A percentile compares a stretch with the other conserved stretches of the same genome.
phyloP scores from a whole-genome alignment of 345 rosid genomes.

The Lenwebbia sp. region DNA sequence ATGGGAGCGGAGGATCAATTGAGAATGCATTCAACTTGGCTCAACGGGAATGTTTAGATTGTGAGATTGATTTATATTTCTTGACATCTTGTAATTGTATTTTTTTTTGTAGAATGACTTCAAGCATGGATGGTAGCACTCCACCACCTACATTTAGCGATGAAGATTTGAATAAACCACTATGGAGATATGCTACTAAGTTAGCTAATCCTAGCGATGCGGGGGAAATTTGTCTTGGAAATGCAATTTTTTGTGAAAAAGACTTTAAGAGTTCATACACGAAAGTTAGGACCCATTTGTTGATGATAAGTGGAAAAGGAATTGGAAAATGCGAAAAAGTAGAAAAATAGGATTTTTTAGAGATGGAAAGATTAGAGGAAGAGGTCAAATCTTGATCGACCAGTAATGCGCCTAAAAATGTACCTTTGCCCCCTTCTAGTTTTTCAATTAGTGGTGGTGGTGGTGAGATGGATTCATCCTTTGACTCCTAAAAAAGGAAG shows the following conservation, averaged over 20 bases:
- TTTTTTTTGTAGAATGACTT: too few species aligned
- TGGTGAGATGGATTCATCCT: background rate
- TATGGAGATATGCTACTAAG: background rate
- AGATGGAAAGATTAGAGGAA: background rate
- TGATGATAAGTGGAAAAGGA: background rate
- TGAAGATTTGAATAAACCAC: background rate
- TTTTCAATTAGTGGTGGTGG: background rate
- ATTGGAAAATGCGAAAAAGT: background rate
- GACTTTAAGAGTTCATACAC: background rate
- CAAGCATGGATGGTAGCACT: too few species aligned
- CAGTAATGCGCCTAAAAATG: background rate
- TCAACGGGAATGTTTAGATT: background rate
- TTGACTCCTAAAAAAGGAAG: background rate
- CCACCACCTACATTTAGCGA: too few species aligned
- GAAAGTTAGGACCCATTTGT: background rate
- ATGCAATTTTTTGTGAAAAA: background rate
- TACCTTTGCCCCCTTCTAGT: background rate
- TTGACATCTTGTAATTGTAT: too few species aligned
- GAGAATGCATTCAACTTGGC: background rate
- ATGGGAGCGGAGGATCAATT: background rate
- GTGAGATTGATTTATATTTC: background rate
- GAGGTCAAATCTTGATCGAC: rapidly evolving
- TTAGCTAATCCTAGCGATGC: background rate
- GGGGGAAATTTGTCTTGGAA: background rate
- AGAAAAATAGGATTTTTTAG: too few species aligned